Conservation (phyloP, 192 early-diverging fungal genomes). For the Entomortierella beljakovae region DNA sequence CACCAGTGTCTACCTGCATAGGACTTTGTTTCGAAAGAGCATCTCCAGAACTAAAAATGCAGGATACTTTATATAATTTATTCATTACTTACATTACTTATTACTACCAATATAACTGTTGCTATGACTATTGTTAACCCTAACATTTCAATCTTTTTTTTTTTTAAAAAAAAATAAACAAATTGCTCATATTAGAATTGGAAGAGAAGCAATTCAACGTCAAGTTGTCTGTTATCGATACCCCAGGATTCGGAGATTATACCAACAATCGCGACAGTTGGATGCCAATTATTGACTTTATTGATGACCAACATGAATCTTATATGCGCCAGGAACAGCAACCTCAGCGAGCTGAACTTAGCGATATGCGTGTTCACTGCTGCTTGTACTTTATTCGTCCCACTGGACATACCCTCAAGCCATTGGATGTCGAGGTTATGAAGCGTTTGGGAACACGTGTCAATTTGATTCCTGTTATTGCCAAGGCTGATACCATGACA, state of each 20-base stretch:
- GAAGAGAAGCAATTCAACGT: slow-evolving; percentile 99
- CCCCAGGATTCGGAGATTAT: slow-evolving; percentile 91
- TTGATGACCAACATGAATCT: slow-evolving; percentile 97
- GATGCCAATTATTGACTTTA: slow-evolving; percentile 97
- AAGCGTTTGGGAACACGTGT: slow-evolving; percentile 96
- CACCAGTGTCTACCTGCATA: background rate
- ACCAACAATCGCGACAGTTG: slow-evolving; percentile 96
- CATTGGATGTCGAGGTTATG: slow-evolving; percentile 98
- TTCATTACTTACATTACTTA: too few relatives aligned
- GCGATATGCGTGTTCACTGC: slow-evolving; percentile 97
- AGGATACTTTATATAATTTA: too few relatives aligned
- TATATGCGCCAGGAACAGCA: slow-evolving; percentile 94
- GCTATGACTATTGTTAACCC: too few relatives aligned
- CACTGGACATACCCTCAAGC: slow-evolving; percentile 93
- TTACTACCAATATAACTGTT: too few relatives aligned
- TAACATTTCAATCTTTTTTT: slow-evolving; percentile 2
- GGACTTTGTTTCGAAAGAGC: background rate
- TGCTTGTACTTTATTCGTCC: slow-evolving; percentile 99
- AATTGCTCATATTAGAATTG: slow-evolving; percentile 64
- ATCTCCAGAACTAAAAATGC: too few relatives aligned
- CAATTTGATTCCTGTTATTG: slow-evolving; percentile 98
- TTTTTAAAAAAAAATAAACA: background rate
- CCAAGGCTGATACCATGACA: slow-evolving; percentile 98
- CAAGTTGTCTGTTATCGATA: slow-evolving; percentile 94
- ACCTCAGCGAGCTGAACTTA: slow-evolving; percentile 83